Percentiles rank a stretch among this genome's conserved stretches.
These are phyloP conservation scores for Cicer pinnatifidum DNA, from an alignment of 306 rosid genomes.

Conservation along the genomic window DNA sequence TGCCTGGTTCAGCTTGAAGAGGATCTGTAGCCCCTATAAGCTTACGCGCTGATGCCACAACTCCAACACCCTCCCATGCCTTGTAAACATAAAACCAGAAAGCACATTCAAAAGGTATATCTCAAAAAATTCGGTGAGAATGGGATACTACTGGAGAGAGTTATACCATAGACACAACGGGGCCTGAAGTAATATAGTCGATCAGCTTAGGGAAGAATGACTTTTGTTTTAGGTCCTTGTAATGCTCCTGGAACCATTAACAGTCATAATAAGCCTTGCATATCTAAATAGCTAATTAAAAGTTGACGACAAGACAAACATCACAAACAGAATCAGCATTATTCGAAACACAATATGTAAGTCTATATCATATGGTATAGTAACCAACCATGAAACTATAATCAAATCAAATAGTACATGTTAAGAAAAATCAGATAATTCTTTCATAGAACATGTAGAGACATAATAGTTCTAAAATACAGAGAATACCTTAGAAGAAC, in stretches of 20 bases:
- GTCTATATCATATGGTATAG: constrained; percentile 19
- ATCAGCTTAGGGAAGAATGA: constrained; percentile 83
- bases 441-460: neutral
- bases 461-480: constrained; percentile 14
- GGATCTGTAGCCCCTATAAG: constrained; percentile 93
- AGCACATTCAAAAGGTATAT: constrained; percentile 38
- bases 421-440: neutral
- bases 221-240: constrained; percentile 83
- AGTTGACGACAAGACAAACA: constrained; percentile 37
- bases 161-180: constrained; percentile 93
- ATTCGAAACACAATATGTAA: neutral
- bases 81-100: constrained; percentile 44
- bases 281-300: constrained; percentile 9
- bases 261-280: constrained; percentile 34
- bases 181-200: constrained; percentile 94
- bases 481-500: neutral
- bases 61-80: constrained; percentile 99
- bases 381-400: constrained; percentile 25
- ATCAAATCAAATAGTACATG: constrained; percentile 30
- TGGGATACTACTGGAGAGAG: constrained; percentile 5
- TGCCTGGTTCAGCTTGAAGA: constrained; percentile 97
- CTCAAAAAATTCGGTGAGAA: constrained; percentile 15
- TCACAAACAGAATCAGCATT: constrained; percentile 17
- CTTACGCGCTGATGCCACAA: constrained; percentile 92
- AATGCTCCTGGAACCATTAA: constrained; percentile 77